Evolutionary conservation across 345 rosid species (phyloP).

Genomic region (Xanthoceras sorbifolium): DNA sequence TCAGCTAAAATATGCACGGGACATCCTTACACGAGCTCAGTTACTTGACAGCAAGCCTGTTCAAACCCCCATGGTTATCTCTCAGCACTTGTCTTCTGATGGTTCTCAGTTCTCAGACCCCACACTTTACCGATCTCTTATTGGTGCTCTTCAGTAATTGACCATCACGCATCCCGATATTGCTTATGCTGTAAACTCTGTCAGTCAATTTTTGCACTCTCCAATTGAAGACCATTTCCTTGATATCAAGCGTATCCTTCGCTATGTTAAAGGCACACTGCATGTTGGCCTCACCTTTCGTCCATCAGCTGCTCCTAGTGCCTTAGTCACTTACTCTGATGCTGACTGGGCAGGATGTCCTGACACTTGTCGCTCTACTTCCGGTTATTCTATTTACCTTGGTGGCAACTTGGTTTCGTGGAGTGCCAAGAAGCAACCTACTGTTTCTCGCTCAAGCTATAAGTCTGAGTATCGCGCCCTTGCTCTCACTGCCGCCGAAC

Average conservation of each 20-base stretch:
- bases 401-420: no score
- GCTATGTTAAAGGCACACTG: neutral
- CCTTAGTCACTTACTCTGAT: constrained; percentile 14
- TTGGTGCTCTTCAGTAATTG: constrained; percentile 16
- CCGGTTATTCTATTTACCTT: no score
- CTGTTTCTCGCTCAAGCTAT: constrained; percentile 3
- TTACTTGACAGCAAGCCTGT: constrained; percentile 17
- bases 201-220: no score
- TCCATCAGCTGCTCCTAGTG: neutral
- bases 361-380: neutral
- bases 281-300: constrained; percentile 8
- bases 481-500: neutral
- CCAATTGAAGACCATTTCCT: constrained; percentile 10
- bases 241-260: constrained; percentile 12
- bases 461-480: constrained; percentile 8
- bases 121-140: neutral
- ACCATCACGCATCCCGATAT: constrained; percentile 4
- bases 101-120: neutral
- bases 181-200: neutral
- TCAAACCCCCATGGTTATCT: constrained; percentile 8
- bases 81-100: neutral
- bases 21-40: constrained; percentile 7
- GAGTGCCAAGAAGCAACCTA: no score
- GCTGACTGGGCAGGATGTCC: constrained; percentile 12
- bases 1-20: constrained; percentile 13